A percentile compares a stretch with the other conserved stretches of the same genome.
These are phyloP conservation scores for Adansonia digitata DNA, from an alignment of 345 rosid genomes.

Conservation along the genomic window DNA sequence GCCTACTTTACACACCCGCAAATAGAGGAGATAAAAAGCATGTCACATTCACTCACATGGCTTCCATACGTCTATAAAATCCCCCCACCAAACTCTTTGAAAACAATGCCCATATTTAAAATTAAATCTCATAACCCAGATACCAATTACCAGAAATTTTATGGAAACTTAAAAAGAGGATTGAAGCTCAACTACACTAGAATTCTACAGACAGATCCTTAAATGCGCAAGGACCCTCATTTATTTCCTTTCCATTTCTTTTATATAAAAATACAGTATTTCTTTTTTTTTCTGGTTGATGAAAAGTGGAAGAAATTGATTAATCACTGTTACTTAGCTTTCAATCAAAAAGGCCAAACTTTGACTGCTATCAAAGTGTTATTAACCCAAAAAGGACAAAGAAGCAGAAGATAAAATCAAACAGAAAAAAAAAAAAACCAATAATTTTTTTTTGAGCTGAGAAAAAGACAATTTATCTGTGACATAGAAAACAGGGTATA, in stretches of 20 bases:
- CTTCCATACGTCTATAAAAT: constrained; percentile 34
- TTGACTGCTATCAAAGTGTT: neutral
- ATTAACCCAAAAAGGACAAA: constrained; percentile 18
- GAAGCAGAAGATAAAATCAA: neutral
- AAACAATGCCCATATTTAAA: constrained; percentile 8
- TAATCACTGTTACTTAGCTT: constrained; percentile 20
- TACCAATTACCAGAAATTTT: constrained; percentile 2
- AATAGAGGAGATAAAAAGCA: constrained; percentile 31
- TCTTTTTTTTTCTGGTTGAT: constrained; percentile 2
- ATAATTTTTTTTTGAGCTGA: no score
- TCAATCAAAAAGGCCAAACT: constrained; percentile 14
- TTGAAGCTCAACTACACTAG: constrained; percentile 26
- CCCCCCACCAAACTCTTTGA: constrained; percentile 34
- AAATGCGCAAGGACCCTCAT: constrained; percentile 38
- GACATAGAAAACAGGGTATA: neutral
- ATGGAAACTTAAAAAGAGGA: constrained; percentile 9
- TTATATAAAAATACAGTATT: neutral
- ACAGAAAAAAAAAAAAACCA: neutral
- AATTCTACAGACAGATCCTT: constrained; percentile 21
- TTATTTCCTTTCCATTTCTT: constrained; percentile 23
- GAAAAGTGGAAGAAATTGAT: constrained; percentile 12
- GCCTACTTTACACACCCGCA: constrained; percentile 25
- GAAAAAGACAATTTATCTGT: no score
- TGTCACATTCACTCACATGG: constrained; percentile 58
- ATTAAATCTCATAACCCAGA: constrained; percentile 17